Base-by-base conservation (phyloP, 305 asterid species). In the Solanum hybrid region DNA sequence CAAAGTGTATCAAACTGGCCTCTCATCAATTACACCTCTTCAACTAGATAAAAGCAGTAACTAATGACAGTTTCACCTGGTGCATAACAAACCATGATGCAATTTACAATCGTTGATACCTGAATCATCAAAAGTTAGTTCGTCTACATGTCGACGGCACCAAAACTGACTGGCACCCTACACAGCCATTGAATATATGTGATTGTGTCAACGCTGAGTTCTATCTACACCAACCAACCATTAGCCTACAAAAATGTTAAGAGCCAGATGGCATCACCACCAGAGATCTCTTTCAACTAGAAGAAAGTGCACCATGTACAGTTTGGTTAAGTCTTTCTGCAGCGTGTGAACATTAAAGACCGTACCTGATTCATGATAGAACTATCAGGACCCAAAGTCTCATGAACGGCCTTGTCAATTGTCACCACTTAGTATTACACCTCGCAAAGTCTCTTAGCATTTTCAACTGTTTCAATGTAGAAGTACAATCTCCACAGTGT, bases 401-500 rank as follows among this genome's bases (percentile, higher is more conserved):
- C 42, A 22, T 31, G 42, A 84, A 84, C 3, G 22, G 31, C 31
- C 3, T 84, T 17, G 87, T 10, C 22, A 51, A 9, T 31, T 84
- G 75, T 84, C 76, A 51, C 87, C 29, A 10, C 29, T 11, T 51
- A 51, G 42, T 24, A 86, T 69, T 35, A 85, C 77, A 20, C 87
- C 80, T 71, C 73, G 24, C 82, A 11, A 85, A 86, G 89, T 82
- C 51, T 79, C 71, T 82, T 88, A 24, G 91, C 93, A 87, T 86
- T 92, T 78, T 89, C 89, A 42, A 93, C 89, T 1, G 96, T 86
- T 88, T 89, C 88, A 36, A 92, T 90, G 36, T 92, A 97, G 94
- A 90, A 93, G 90, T 94, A 92, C 90, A 96, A 88, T 89, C 98
- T 95, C 98, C 99, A 97, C 0, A 94, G 92, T 2, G 96, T 94